Base-by-base conservation (phyloP, 1,284 basidiomycete species). In the Calocybe gambosa region DNA sequence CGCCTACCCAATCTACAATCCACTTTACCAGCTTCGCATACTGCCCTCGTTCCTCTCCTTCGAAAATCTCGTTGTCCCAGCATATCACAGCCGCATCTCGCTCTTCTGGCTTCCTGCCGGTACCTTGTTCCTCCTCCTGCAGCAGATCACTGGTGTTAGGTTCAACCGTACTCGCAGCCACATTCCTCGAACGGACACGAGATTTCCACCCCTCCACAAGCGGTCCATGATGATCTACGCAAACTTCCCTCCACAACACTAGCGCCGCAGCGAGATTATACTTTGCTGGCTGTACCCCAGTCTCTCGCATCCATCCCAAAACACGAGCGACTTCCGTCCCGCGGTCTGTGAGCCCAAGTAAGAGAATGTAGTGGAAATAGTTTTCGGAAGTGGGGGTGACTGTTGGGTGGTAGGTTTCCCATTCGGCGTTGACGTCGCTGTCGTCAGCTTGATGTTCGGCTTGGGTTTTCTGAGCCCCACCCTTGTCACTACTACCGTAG, bases 211-310 rank as follows among this genome's bases (percentile, higher is more conserved):
- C 7, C 12, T n/a, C 29, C 29, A 31, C 13, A 3, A 31, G 13
- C 45, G 79, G 76, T 15, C 78, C 73, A 39, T 77, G 72, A 37
- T 12, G 29, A 31, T 12, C 13, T 3, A 80, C 67, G 51, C 78
- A 78, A 3, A 83, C 77, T 57, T 93, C 87, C 15, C 71, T 74
- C 72, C 87, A 85, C 50, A 82, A 76, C 42, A 82, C 77, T 44
- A 93, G 60, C 18, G 82, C 80, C 0, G 79, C 60, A 0, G 78
- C 75, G 9, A 93, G 62, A 5, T 84, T 85, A 37, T 69, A 62
- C 19, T 59, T 62, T 5, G 66, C 66, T 0, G 89, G 89, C 19
- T 41, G 34, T 10, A 92, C 64, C 0, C 63, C 62, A 12, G 89
- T 57, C 16, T 67, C 15, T 8, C 35, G 8, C 35, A 37, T 37